Evolutionary conservation across 1,139 yeast genomes (phyloP), one percentile per base, ranked within the genome.

Genomic region (Geotrichum europaeum): DNA sequence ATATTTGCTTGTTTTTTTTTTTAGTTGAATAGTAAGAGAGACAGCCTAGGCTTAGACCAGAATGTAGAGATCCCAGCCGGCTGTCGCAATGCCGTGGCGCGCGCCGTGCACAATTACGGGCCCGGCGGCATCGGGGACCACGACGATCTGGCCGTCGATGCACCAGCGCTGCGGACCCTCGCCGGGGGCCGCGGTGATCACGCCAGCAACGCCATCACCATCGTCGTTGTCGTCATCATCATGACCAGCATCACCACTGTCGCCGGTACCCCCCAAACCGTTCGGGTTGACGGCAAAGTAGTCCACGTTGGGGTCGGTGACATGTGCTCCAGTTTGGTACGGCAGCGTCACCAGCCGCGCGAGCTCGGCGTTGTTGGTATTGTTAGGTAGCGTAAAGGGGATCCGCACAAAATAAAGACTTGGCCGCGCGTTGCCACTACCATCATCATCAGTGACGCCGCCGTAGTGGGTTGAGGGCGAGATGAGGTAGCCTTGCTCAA

Each of bases 401-500:
- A 40, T 40, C 13, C 47, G 79, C 0, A 91, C 74, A 53, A 86
- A 64, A 68, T 84, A 84, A 9, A 89, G 73, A 50, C 77, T 75
- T 15, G 63, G 47, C 18, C 47, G 9, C 25, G 13, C 30, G 32
- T 22, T 20, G 32, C 18, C 15, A 24, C n/a, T 30, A 10, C 49
- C 49, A 40, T 15, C 6, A n/a, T 58, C 18, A 78, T 71, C n/a
- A 80, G 75, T 1, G 79, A 73, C 2, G 87, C 78, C 51, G 79
- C 69, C 0, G 32, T 34, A n/a, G 4, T 10, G 30, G 9, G 96
- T 87, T 1, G 72, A 62, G 0, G 97, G 97, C 58, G 95, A 89
- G 20, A 92, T 88, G 51, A 75, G 76, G 70, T 89, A 91, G 0
- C 79, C 79, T 2, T 83, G 81, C 71, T 91, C 97, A 60, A 90